Conservation (phyloP, 345 rosid genomes). For the Eutrema heterophyllum region DNA sequence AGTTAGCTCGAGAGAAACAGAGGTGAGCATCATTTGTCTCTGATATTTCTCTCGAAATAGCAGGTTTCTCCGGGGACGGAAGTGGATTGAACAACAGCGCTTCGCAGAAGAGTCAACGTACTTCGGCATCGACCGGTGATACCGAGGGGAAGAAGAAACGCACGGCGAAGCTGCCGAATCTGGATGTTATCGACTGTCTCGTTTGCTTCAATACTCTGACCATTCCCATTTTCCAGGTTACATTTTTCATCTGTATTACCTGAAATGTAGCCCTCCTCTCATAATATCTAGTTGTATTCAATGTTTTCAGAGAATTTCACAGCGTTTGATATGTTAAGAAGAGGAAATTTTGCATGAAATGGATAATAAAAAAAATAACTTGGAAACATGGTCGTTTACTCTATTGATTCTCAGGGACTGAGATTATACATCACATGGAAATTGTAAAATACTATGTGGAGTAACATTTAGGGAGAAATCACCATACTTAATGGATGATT, state of each 20-base stretch:
- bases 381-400: too few relatives aligned
- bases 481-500: too few relatives aligned
- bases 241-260: neutral
- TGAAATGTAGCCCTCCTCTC: too few relatives aligned
- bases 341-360: too few relatives aligned
- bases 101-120: neutral
- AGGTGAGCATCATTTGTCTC: neutral
- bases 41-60: neutral
- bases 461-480: too few relatives aligned
- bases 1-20: neutral
- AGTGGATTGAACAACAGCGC: neutral
- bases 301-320: too few relatives aligned
- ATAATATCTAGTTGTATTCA: too few relatives aligned
- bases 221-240: neutral
- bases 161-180: neutral
- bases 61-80: neutral
- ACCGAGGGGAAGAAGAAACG: neutral
- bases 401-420: too few relatives aligned
- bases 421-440: too few relatives aligned
- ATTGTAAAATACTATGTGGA: too few relatives aligned
- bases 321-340: too few relatives aligned
- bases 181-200: neutral
- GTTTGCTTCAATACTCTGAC: neutral
- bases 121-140: neutral
- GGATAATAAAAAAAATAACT: too few relatives aligned